Conservation (phyloP, 805 yeast genomes). For the Saturnispora gosingensis region DNA sequence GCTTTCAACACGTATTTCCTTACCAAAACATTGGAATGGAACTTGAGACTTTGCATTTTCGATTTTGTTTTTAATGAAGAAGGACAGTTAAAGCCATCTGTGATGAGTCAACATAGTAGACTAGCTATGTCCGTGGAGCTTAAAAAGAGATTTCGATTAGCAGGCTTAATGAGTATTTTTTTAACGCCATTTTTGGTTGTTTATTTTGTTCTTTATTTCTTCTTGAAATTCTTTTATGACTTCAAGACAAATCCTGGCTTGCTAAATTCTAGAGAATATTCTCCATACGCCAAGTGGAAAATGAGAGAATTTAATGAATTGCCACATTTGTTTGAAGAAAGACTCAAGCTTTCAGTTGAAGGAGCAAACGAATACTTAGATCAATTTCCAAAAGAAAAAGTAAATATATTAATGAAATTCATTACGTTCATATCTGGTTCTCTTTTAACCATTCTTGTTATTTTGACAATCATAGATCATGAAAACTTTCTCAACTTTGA, state of each 20-base stretch:
- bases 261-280: conserved; percentile 75
- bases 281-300: conserved; percentile 94
- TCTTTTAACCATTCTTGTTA: conserved; percentile 76
- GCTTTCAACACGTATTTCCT: conserved; percentile 31
- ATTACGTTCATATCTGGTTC: conserved; percentile 78
- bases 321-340: conserved; percentile 74
- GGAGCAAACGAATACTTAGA: conserved; percentile 78
- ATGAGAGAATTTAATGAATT: conserved; percentile 90
- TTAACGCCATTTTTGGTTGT: conserved; percentile 79
- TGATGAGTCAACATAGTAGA: conserved; percentile 64
- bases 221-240: conserved; percentile 87
- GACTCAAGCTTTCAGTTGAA: conserved; percentile 67
- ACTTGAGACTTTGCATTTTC: conserved; percentile 75
- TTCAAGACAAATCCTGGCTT: conserved; percentile 81
- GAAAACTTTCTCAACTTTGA: conserved; percentile 88
- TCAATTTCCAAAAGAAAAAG: conserved; percentile 81
- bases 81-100: conserved; percentile 69
- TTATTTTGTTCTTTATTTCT: conserved; percentile 75
- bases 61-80: conserved; percentile 76
- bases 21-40: conserved; percentile 92
- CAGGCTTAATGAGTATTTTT: conserved; percentile 75
- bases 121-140: conserved; percentile 59
- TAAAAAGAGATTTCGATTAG: conserved; percentile 71
- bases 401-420: conserved; percentile 47
- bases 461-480: conserved; percentile 72